Evolutionary conservation across 345 rosid species (phyloP).

Genomic region (Physaria fendleri): DNA sequence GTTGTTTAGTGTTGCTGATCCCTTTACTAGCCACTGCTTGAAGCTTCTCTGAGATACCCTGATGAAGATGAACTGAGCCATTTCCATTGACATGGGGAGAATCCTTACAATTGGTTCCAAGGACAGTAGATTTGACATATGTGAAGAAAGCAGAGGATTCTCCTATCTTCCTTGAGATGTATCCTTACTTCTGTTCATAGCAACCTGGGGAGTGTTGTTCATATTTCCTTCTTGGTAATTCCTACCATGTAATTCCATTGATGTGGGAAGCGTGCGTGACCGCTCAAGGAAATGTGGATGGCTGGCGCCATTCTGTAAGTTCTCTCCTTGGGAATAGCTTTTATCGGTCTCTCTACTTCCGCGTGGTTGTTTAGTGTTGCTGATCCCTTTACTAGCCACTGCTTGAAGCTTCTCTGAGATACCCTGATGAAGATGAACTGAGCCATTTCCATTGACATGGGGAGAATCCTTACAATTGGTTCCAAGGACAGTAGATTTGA

Average conservation of each 20-base stretch:
- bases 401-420: slow-evolving; percentile 19
- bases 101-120: slow-evolving; percentile 33
- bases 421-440: slow-evolving; percentile 17
- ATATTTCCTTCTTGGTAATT: slow-evolving; percentile 32
- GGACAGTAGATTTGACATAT: slow-evolving; percentile 65
- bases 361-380: slow-evolving; percentile 8
- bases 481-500: slow-evolving; percentile 57
- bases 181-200: slow-evolving; percentile 37
- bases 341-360: slow-evolving; percentile 11
- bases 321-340: slow-evolving; percentile 18
- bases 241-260: slow-evolving; percentile 42
- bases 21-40: slow-evolving; percentile 17
- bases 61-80: slow-evolving; percentile 23
- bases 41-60: slow-evolving; percentile 10
- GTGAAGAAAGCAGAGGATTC: slow-evolving; percentile 96
- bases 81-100: slow-evolving; percentile 24
- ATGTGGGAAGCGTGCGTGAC: slow-evolving; percentile 45
- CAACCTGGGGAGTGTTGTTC: slow-evolving; percentile 29
- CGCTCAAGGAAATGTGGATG: slow-evolving; percentile 20
- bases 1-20: slow-evolving; percentile 12
- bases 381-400: slow-evolving; percentile 13
- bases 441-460: slow-evolving; percentile 22
- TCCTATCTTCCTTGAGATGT: slow-evolving; percentile 53
- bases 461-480: slow-evolving; percentile 27
- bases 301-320: slow-evolving; percentile 16